A percentile compares a stretch with the other conserved stretches of the same genome.
Evolutionary conservation across 306 rosid species (phyloP).

Genomic region (Casuarina cunninghamiana): DNA sequence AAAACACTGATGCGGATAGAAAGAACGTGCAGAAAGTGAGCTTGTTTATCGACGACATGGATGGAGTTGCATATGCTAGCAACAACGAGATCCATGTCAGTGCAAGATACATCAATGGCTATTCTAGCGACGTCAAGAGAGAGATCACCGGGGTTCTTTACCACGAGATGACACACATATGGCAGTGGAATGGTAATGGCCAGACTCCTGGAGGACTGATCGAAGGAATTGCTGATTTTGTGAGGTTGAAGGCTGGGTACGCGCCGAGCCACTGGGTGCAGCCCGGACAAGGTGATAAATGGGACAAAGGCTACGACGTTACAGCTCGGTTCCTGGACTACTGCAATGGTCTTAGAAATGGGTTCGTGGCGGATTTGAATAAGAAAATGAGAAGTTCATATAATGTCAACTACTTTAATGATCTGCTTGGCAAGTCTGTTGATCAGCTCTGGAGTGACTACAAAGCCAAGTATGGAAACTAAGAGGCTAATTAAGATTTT

Average conservation of each 20-base stretch:
- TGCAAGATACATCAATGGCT: conserved; percentile 14
- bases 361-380: conserved; percentile 54
- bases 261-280: conserved; percentile 19
- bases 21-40: conserved; percentile 28
- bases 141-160: conserved; percentile 39
- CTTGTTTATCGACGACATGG: conserved; percentile 25
- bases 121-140: conserved; percentile 19
- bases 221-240: conserved; percentile 52
- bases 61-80: conserved; percentile 29
- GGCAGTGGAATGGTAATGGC: conserved; percentile 39
- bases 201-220: conserved; percentile 33
- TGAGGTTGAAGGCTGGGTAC: conserved; percentile 42
- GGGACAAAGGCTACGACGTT: conserved; percentile 48
- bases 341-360: conserved; percentile 32
- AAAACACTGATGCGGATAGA: conserved; percentile 2
- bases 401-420: conserved; percentile 37
- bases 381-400: conserved; percentile 36
- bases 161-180: conserved; percentile 47
- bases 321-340: conserved; percentile 47
- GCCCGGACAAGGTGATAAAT: conserved; percentile 25
- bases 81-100: conserved; percentile 31
- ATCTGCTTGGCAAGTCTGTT: conserved; percentile 44
- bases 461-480: conserved; percentile 39
- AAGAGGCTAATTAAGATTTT: neutral
- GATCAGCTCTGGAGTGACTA: conserved; percentile 50